Evolutionary conservation across 2,329 filamentous ascomycete species (phyloP), one percentile per base, ranked within the genome.

Genomic region (Elsinoe arachidis): DNA sequence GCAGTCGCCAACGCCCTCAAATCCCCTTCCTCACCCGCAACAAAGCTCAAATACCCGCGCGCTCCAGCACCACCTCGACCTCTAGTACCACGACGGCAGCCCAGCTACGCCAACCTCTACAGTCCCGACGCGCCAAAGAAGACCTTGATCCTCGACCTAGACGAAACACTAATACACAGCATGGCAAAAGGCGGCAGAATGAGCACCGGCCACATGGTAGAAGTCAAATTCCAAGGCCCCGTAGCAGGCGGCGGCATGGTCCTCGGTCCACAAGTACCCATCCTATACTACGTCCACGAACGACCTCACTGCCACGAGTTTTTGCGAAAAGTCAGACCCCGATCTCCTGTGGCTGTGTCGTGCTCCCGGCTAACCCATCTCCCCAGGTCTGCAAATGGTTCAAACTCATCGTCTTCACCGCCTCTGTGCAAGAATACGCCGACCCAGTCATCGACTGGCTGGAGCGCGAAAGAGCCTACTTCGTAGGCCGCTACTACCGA

Each of bases 401-500:
- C 75, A 97, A 96, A 69, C 78, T 99, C 14, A 89, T 99, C 54
- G 80, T 97, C 47, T 99, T 99, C 72, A 99, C 93, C 9, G 93
- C 93, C 2, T 96, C 90, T 17, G 93, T 99, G 37, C 93, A 99
- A 71, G 93, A 99, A 72, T 99, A 99, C 68, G 93, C 93, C 58
- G 93, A 99, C 71, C 93, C 93, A 0, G 93, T 99, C 58, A 97
- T 99, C 69, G 93, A 99, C 78, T 97, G 91, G 90, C 80, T 99
- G 60, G 93, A 99, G 74, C 85, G 90, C 63, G 93, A 99, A 73
- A 85, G 91, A 67, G 97, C 97, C 74, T 97, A 90, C 76, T 99
- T 99, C 73, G 87, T 88, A 35, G 89, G 86, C 39, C 80, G 93
- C 63, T 97, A 93, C 75, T 99, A 99, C 73, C 83, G 93, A 57